Conservation (phyloP, 176 grass and related monocot genomes). For the Tillandsia fasciculata region DNA sequence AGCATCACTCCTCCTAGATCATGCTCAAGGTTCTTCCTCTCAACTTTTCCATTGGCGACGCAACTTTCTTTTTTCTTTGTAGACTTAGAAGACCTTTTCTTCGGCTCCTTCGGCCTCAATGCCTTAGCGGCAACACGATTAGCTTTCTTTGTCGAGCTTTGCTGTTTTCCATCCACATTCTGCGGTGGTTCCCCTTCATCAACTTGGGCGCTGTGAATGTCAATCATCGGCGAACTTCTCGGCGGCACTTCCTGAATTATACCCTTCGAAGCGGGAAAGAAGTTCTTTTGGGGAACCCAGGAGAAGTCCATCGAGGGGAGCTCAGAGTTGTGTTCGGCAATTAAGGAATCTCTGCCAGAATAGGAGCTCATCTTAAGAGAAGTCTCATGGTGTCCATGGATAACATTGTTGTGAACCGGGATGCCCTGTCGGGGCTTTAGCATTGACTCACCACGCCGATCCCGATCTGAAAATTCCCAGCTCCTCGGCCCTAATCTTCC, state of each 20-base stretch:
- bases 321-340: constrained; percentile 7
- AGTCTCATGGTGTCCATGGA: constrained; percentile 15
- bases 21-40: constrained; percentile 16
- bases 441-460: background rate
- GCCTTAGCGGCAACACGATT: background rate
- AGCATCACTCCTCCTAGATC: background rate
- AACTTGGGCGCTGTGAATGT: background rate
- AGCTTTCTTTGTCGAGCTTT: constrained; percentile 5
- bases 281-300: constrained; percentile 18
- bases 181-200: background rate
- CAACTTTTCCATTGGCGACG: background rate
- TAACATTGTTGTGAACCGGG: background rate
- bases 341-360: background rate
- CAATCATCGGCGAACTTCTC: background rate
- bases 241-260: background rate
- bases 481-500: constrained; percentile 13
- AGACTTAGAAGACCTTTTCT: constrained; percentile 1
- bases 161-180: background rate
- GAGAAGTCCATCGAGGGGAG: background rate
- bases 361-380: constrained; percentile 18
- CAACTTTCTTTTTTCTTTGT: constrained; percentile 15
- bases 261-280: background rate
- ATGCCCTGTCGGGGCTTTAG: background rate
- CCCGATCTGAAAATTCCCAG: constrained; percentile 13
- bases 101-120: constrained; percentile 14